These are phyloP conservation scores for Maudiozyma barnettii DNA, from an alignment of 805 yeast genomes.

Conservation along the genomic window DNA sequence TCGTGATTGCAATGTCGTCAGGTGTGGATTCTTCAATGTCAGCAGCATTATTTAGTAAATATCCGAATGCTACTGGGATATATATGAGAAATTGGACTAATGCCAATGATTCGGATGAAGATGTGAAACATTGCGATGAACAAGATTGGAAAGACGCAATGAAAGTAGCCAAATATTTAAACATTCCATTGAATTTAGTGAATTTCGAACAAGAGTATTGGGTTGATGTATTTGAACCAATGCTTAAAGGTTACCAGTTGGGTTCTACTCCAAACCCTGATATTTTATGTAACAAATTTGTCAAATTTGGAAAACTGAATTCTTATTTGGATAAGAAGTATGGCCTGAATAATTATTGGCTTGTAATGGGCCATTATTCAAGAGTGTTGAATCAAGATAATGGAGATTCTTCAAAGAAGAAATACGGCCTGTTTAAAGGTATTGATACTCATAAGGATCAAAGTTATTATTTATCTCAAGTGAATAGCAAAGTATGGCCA, in stretches of 20 bases:
- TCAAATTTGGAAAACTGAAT: slow-evolving; percentile 77
- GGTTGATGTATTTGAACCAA: slow-evolving; percentile 86
- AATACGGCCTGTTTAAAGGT: slow-evolving; percentile 47
- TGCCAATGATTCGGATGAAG: neutral
- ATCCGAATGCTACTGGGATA: slow-evolving; percentile 61
- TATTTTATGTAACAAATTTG: slow-evolving; percentile 71
- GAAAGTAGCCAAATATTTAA: slow-evolving; percentile 47
- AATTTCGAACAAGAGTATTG: slow-evolving; percentile 89
- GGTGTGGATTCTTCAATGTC: slow-evolving; percentile 94
- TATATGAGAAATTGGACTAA: slow-evolving; percentile 85
- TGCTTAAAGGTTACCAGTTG: slow-evolving; percentile 58
- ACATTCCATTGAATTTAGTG: slow-evolving; percentile 64
- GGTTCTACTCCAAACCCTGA: slow-evolving; percentile 96
- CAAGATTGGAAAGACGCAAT: slow-evolving; percentile 83
- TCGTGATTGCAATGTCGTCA: slow-evolving; percentile 86
- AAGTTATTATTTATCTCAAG: slow-evolving; percentile 76
- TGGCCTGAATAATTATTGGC: slow-evolving; percentile 52
- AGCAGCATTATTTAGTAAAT: slow-evolving; percentile 59
- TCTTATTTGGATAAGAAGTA: slow-evolving; percentile 40
- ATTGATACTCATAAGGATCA: slow-evolving; percentile 66
- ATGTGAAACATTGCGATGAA: slow-evolving; percentile 56
- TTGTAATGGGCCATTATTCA: slow-evolving; percentile 84
- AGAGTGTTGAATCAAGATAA: slow-evolving; percentile 33
- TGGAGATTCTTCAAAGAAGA: slow-evolving; percentile 13
- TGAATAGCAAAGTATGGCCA: slow-evolving; percentile 37